Evolutionary conservation across 441 rosid species (phyloP).

Genomic region (Bocquillonia castaneifolia): DNA sequence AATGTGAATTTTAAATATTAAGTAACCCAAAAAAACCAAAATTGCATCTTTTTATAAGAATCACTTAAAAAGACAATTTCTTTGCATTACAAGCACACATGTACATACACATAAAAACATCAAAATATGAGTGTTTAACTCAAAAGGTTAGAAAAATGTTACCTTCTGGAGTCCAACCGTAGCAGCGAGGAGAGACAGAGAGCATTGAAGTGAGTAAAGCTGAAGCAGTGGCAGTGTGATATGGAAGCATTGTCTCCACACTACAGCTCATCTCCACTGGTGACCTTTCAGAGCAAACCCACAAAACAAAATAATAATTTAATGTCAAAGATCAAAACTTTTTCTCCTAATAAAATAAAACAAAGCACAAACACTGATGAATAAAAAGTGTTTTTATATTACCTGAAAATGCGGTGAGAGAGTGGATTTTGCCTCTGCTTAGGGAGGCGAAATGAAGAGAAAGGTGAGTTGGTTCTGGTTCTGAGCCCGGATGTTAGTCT

Average conservation of each 20-base stretch:
- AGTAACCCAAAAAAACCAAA: neutral
- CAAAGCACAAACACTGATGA: neutral
- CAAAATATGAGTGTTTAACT: too few species aligned
- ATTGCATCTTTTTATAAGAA: neutral
- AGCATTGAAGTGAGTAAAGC: slow-evolving; percentile 89
- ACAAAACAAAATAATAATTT: neutral
- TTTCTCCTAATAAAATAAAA: neutral
- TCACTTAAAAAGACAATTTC: neutral
- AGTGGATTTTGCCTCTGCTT: slow-evolving; percentile 50
- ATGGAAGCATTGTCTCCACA: slow-evolving; percentile 71
- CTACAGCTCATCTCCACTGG: slow-evolving; percentile 76
- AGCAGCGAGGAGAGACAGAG: slow-evolving; percentile 45
- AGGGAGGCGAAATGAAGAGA: slow-evolving; percentile 43
- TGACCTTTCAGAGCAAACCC: slow-evolving; percentile 36
- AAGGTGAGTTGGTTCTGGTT: slow-evolving; percentile 30
- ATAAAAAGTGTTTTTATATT: too few species aligned
- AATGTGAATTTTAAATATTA: neutral
- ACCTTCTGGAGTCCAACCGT: slow-evolving; percentile 77
- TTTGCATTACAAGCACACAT: neutral
- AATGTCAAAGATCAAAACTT: neutral
- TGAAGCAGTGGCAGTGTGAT: slow-evolving; percentile 82
- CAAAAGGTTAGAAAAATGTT: slow-evolving; percentile 1
- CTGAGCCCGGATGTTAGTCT: slow-evolving; percentile 35
- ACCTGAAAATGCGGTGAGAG: slow-evolving; percentile 65
- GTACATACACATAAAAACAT: neutral